Evolutionary conservation across 202 grass and related monocot species (phyloP).

Genomic region (Zoysia matrella): DNA sequence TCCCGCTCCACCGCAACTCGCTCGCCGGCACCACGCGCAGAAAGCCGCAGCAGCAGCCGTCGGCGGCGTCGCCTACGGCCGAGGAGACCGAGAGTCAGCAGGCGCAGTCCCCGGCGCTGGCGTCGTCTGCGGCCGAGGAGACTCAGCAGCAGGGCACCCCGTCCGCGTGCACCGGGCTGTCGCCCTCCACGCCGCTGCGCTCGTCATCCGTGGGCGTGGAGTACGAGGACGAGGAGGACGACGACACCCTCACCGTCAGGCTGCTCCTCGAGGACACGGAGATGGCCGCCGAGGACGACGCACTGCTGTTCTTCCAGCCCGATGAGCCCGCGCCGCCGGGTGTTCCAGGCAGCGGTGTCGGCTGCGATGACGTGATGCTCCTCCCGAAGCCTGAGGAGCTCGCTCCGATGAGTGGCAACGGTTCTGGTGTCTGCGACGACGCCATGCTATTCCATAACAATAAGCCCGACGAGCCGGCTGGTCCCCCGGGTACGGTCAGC

Average conservation of each 20-base stretch:
- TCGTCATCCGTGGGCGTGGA: slow-evolving; percentile 16
- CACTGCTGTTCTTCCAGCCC: neutral
- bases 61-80: neutral
- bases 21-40: slow-evolving; percentile 79
- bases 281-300: neutral
- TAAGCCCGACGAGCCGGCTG: neutral
- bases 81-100: neutral
- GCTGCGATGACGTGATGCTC: neutral
- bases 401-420: neutral
- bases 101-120: neutral
- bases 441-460: neutral
- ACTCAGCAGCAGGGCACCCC: neutral
- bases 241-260: neutral
- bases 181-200: slow-evolving; percentile 3
- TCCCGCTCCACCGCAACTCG: slow-evolving; percentile 66
- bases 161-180: neutral
- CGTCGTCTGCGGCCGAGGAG: neutral
- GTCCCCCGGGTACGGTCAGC: neutral
- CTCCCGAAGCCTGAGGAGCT: neutral
- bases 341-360: neutral
- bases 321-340: neutral
- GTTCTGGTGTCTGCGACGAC: neutral
- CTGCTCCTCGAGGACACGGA: neutral
- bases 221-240: slow-evolving; percentile 27
- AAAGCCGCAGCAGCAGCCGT: slow-evolving; percentile 23